Evolutionary conservation across 1,284 basidiomycete species (phyloP), one percentile per base, ranked within the genome.

Genomic region (Farysia itapuensis): DNA sequence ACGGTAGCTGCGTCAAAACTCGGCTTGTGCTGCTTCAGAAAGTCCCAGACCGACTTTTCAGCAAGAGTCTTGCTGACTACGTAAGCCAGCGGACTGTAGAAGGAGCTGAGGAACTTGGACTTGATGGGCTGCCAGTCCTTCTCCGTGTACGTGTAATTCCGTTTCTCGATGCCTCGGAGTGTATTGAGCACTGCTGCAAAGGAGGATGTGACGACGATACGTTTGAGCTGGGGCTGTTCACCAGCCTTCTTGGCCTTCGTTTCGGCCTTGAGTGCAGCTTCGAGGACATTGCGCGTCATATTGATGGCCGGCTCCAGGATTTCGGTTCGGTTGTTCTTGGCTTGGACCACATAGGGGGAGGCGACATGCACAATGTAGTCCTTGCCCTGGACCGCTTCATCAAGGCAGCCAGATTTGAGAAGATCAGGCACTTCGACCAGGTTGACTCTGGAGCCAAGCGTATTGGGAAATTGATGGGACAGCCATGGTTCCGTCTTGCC

Each of bases 21-120:
- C 9, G 59, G 59, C 18, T 74, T 67, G 41, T 74, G 53, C 24
- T 69, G 38, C n/a, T 72, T 52, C 13, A 78, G 43, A 37, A 70
- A 77, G 4, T 67, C 36, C 78, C 77, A 79, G 0, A 75, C 72
- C 4, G 72, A 65, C 13, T 61, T 64, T 37, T 78, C 77, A 2
- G 77, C 74, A 5, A 78, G 49, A 2, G 71, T 73, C 49, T 78
- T 78, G 36, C 69, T 72, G 9, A 76, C 72, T n/a, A 67, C 36
- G 39, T 78, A 78, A 57, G 72, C 50, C n/a, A 63, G 52, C 0
- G 52, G 59, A 2, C 41, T 35, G 44, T 63, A 52, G 35, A 50
- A 63, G 9, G 13, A 19, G n/a, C 42, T 43, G 18, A 63, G n/a
- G 8, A 56, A 63, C 12, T 35, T 22, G 21, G 30, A 51, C 7